Base-by-base conservation (phyloP, 495 filamentous ascomycete species). In the Annulohypoxylon nitens region DNA sequence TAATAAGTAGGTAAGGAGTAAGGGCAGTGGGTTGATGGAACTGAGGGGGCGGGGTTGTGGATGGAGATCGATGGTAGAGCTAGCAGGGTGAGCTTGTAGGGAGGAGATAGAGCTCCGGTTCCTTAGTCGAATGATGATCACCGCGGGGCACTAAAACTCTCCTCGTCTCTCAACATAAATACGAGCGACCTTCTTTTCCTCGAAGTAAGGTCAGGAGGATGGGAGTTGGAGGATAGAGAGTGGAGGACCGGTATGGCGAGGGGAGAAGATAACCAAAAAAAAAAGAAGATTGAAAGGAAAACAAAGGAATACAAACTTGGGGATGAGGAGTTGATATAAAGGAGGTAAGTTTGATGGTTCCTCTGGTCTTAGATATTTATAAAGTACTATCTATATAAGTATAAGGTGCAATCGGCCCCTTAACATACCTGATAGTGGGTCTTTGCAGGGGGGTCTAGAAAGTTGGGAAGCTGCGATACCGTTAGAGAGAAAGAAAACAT, bases 1-100 rank as follows among this genome's bases (percentile, higher is more conserved):
- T 45, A 37, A 67, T 67, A 63, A 67, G 58, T 67, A 63, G 63
- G 58, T 11, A 50, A 23, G 20, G 57, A 43, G 39, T 41, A 70
- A 67, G 71, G 66, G 48, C 59, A 2, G 51, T 26, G 14, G 70
- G 51, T 63, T 63, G 64, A 66, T 69, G 54, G 34, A 65, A 70
- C 53, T 73, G 74, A 73, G 73, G 73, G 69, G 73, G 70, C 69
- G 73, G 69, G 70, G 74, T 74, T 48, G 37, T 64, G 25, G 47
- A 67, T 23, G 60, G 64, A 36, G 73, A 26, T 53, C 23, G 26
- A 30, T 54, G 62, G 16, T 61, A 37, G 69, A 75, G 73, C 73
- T 75, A n/a, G 43, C 25, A 54, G 12, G 23, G 50, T 54, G 20
- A 51, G 63, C 58, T 62, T 66, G 57, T 58, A 26, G 41, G 39